Conservation (phyloP, 805 yeast species). For the Ogataea parapolymorpha region DNA sequence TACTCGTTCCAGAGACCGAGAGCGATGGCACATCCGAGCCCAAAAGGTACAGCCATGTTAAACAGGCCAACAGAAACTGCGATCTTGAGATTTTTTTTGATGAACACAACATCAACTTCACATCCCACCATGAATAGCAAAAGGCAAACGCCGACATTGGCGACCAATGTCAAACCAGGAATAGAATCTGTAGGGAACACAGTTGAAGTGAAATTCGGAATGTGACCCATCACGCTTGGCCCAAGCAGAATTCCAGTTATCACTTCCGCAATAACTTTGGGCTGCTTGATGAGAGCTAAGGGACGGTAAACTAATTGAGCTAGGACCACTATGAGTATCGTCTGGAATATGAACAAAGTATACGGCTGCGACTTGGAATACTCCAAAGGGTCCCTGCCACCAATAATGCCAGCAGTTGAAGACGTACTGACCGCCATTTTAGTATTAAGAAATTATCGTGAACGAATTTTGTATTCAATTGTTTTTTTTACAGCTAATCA, state of each 20-base stretch:
- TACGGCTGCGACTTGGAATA: slow-evolving; percentile 58
- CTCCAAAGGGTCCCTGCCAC: slow-evolving; percentile 68
- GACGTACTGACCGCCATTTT: slow-evolving; percentile 9
- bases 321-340: slow-evolving; percentile 53
- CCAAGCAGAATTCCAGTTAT: slow-evolving; percentile 73
- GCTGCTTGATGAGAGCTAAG: slow-evolving; percentile 61
- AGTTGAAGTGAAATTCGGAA: slow-evolving; percentile 60
- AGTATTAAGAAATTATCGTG: background rate
- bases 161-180: slow-evolving; percentile 61
- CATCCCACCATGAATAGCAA: slow-evolving; percentile 75
- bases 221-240: slow-evolving; percentile 69
- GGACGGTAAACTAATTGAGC: slow-evolving; percentile 64
- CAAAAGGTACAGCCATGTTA: slow-evolving; percentile 78
- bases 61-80: slow-evolving; percentile 68
- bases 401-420: slow-evolving; percentile 56
- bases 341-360: slow-evolving; percentile 69
- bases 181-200: slow-evolving; percentile 65
- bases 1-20: slow-evolving; percentile 63
- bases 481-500: too few relatives aligned
- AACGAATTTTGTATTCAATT: too few relatives aligned
- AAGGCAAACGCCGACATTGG: slow-evolving; percentile 71
- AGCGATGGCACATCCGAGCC: slow-evolving; percentile 70
- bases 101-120: slow-evolving; percentile 69
- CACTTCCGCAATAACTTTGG: slow-evolving; percentile 80
- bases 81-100: slow-evolving; percentile 54